phyloP scores from a whole-genome alignment of 257 asterid species.

The Rubia yunnanensis region DNA sequence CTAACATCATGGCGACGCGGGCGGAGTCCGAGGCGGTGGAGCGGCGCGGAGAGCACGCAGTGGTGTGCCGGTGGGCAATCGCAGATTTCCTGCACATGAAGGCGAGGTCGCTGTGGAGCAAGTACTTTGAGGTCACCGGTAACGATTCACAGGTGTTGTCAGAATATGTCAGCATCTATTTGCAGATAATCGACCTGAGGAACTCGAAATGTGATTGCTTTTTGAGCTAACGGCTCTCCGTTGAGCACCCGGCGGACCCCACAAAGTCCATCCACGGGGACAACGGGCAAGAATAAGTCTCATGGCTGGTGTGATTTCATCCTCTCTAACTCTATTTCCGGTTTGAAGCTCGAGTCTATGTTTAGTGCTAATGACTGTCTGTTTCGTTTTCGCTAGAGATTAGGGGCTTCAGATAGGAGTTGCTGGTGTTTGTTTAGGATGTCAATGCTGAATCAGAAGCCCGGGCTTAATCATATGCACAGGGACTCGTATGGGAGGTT shows the following conservation, averaged over 20 bases:
- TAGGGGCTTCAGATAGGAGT: slow-evolving; percentile 65
- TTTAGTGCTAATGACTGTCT: slow-evolving; percentile 58
- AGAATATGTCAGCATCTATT: slow-evolving; percentile 67
- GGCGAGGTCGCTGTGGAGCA: slow-evolving; percentile 91
- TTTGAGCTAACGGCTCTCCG: slow-evolving; percentile 88
- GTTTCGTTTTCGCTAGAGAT: slow-evolving; percentile 69
- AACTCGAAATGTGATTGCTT: slow-evolving; percentile 95
- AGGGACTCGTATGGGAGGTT: slow-evolving; percentile 96
- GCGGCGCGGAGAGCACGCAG: slow-evolving; percentile 70
- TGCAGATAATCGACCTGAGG: slow-evolving; percentile 97
- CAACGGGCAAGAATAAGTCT: slow-evolving; percentile 97
- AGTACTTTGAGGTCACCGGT: slow-evolving; percentile 90
- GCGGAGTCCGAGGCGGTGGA: slow-evolving; percentile 68
- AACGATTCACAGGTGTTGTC: slow-evolving; percentile 93
- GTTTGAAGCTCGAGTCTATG: slow-evolving; percentile 70
- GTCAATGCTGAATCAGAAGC: slow-evolving; percentile 95
- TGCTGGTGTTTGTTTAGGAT: slow-evolving; percentile 99
- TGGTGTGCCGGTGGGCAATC: slow-evolving; percentile 85
- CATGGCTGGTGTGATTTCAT: slow-evolving; percentile 99
- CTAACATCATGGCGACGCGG: slow-evolving; percentile 46
- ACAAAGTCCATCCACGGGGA: slow-evolving; percentile 85
- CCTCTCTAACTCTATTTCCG: slow-evolving; percentile 58
- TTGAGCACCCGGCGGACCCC: slow-evolving; percentile 53
- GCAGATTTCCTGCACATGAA: slow-evolving; percentile 63
- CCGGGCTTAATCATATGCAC: slow-evolving; percentile 72